phyloP scores from a whole-genome alignment of 2,329 filamentous ascomycete genomes.

The Teratosphaeria nubilosa region DNA sequence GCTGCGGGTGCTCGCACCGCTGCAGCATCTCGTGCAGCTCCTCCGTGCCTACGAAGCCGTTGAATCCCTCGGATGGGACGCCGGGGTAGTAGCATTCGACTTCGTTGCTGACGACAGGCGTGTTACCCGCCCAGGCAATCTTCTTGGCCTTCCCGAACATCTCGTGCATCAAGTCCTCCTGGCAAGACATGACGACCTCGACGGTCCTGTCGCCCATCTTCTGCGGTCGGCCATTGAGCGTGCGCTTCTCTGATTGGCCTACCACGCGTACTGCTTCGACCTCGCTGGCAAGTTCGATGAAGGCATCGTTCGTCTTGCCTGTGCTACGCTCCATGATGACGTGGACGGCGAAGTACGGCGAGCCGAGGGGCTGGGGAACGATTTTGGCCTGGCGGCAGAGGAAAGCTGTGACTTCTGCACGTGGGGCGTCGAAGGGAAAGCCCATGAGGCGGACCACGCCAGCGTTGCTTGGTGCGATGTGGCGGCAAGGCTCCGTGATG shows the following conservation, averaged over 20 bases:
- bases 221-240: slow-evolving; percentile 28
- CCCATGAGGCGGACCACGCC: slow-evolving; percentile 22
- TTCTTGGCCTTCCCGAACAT: slow-evolving; percentile 44
- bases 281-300: slow-evolving; percentile 35
- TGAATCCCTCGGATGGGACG: slow-evolving; percentile 39
- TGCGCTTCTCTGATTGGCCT: slow-evolving; percentile 27
- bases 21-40: slow-evolving; percentile 38
- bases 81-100: slow-evolving; percentile 36
- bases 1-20: slow-evolving; percentile 39
- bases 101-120: slow-evolving; percentile 25
- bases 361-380: slow-evolving; percentile 21
- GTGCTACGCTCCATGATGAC: slow-evolving; percentile 49
- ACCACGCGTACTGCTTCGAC: slow-evolving; percentile 31
- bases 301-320: slow-evolving; percentile 48
- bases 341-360: slow-evolving; percentile 39
- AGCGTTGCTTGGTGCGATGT: slow-evolving; percentile 24
- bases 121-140: slow-evolving; percentile 33
- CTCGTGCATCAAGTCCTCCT: slow-evolving; percentile 40
- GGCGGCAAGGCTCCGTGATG: slow-evolving; percentile 22
- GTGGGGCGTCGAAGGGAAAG: slow-evolving; percentile 44
- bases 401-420: slow-evolving; percentile 39
- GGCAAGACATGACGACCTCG: slow-evolving; percentile 35
- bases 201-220: slow-evolving; percentile 40
- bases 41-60: slow-evolving; percentile 42
- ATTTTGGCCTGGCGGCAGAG: slow-evolving; percentile 35